These are phyloP conservation scores for Rhodamnia rubescens DNA, from an alignment of 345 rosid genomes.

Conservation along the genomic window DNA sequence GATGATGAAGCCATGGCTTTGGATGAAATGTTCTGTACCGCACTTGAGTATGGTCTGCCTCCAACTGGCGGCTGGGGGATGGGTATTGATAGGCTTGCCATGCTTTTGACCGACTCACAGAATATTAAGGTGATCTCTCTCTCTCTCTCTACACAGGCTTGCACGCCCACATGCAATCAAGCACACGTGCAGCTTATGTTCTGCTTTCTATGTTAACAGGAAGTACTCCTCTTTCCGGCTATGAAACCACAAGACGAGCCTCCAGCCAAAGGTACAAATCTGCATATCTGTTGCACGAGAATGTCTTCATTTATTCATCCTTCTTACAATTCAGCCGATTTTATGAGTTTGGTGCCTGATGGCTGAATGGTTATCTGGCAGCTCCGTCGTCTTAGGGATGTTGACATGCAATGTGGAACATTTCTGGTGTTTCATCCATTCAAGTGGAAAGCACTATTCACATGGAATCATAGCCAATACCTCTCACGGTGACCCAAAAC, in stretches of 20 bases:
- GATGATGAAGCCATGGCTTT: conserved; percentile 98
- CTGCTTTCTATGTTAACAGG: conserved; percentile 31
- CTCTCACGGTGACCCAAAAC: background rate
- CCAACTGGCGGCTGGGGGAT: conserved; percentile 98
- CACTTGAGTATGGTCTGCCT: conserved; percentile 86
- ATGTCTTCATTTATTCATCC: background rate
- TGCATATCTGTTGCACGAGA: background rate
- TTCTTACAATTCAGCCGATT: background rate
- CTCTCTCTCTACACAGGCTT: background rate
- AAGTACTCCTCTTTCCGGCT: conserved; percentile 95
- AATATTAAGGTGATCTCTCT: conserved; percentile 65
- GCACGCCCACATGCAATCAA: background rate
- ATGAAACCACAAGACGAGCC: conserved; percentile 96
- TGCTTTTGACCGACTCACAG: conserved; percentile 88
- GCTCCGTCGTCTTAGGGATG: background rate
- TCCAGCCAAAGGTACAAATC: conserved; percentile 37
- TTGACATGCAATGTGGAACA: background rate
- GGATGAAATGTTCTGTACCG: conserved; percentile 84
- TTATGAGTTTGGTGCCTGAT: background rate
- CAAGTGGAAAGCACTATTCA: background rate
- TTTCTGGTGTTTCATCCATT: background rate
- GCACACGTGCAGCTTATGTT: background rate
- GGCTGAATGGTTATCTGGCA: background rate
- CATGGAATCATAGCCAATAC: background rate
- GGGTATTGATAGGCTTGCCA: conserved; percentile 80